Evolutionary conservation across 2,329 filamentous ascomycete genomes (phyloP).

Genomic region (Escovopsis weberi): DNA sequence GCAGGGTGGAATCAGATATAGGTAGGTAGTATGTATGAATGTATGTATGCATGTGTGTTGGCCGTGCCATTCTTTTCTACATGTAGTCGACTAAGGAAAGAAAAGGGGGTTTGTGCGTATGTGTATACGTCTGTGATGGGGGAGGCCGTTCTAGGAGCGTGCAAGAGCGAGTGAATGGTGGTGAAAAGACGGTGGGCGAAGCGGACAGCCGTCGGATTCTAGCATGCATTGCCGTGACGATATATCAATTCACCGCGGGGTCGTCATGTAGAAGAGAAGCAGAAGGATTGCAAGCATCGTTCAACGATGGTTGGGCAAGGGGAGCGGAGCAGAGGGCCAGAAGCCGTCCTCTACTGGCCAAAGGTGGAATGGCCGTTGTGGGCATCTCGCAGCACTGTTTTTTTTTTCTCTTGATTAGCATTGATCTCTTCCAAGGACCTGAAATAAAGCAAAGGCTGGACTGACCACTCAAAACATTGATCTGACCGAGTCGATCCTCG

Average conservation of each 20-base stretch:
- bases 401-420: neutral
- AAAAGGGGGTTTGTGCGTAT: neutral
- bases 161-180: too few relatives aligned
- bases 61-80: neutral
- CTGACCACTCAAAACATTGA: slow-evolving; percentile 39
- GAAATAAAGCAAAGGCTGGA: slow-evolving; percentile 5
- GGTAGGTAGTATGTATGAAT: too few relatives aligned
- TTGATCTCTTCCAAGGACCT: too few relatives aligned
- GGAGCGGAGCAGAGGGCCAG: neutral
- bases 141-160: too few relatives aligned
- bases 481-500: slow-evolving; percentile 44
- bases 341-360: slow-evolving; percentile 12
- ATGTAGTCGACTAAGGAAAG: neutral
- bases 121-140: too few relatives aligned
- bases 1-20: too few relatives aligned
- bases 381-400: slow-evolving; percentile 22
- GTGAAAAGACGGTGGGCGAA: too few relatives aligned
- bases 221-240: too few relatives aligned
- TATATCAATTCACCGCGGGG: neutral
- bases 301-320: neutral
- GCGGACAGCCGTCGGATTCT: too few relatives aligned
- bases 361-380: slow-evolving; percentile 20
- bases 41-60: neutral
- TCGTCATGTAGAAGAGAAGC: neutral
- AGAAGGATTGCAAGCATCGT: neutral